These are phyloP conservation scores for Firmiana major DNA, from an alignment of 345 rosid genomes.

Conservation along the genomic window DNA sequence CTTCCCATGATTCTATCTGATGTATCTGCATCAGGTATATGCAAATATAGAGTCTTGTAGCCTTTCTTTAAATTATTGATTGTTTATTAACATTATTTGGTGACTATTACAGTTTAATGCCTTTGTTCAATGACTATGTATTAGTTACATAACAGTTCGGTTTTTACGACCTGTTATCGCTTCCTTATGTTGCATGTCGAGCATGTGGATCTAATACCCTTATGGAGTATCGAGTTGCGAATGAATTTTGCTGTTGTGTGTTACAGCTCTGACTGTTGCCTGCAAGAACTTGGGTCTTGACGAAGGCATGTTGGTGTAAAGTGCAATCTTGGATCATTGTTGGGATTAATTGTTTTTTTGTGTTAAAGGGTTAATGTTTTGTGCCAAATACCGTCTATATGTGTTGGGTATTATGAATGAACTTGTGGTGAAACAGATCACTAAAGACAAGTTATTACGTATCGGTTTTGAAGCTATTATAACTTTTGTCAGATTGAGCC, in stretches of 20 bases:
- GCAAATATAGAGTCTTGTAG: not conserved
- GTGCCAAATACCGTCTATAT: conserved; percentile 23
- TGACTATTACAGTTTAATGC: not conserved
- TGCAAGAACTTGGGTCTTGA: conserved; percentile 72
- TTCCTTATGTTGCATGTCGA: conserved; percentile 20
- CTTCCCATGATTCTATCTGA: not conserved
- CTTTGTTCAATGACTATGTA: conserved; percentile 1
- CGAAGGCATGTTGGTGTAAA: conserved; percentile 54
- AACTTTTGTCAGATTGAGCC: conserved; percentile 14
- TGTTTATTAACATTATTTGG: conserved; percentile 1
- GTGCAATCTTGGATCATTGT: conserved; percentile 39
- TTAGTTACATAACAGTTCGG: conserved; percentile 12
- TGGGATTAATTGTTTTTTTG: conserved; percentile 29
- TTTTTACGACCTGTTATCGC: conserved; percentile 6
- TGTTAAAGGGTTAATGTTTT: conserved; percentile 25
- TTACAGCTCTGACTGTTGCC: conserved; percentile 63
- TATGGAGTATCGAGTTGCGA: conserved; percentile 30
- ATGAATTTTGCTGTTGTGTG: conserved; percentile 46
- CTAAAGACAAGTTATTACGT: conserved; percentile 18
- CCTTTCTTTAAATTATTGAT: not conserved
- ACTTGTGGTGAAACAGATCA: conserved; percentile 7
- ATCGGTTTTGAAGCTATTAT: conserved; percentile 19
- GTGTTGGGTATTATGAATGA: conserved; percentile 18
- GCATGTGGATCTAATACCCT: conserved; percentile 37
- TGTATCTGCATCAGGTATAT: not conserved